Percentiles rank a stretch among this genome's conserved stretches.
Evolutionary conservation across 441 rosid genomes (phyloP).

Genomic region (Syzygium malaccense): DNA sequence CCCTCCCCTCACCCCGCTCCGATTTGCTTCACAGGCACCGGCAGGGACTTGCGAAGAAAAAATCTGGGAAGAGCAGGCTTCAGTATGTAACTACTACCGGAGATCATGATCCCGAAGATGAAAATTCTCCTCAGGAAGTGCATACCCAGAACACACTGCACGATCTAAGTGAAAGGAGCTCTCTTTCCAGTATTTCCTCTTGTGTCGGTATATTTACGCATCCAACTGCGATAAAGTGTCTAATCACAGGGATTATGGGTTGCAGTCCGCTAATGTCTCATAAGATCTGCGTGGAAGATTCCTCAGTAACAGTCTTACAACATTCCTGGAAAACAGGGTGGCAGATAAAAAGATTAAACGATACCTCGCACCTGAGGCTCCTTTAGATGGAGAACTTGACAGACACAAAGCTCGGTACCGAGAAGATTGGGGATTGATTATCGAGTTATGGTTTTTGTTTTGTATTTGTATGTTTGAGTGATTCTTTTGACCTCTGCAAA

Average conservation of each 20-base stretch:
- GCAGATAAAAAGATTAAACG: conserved; percentile 87
- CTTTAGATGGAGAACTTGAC: conserved; percentile 31
- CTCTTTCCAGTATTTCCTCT: conserved; percentile 27
- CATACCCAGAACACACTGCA: conserved; percentile 33
- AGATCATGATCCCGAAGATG: conserved; percentile 69
- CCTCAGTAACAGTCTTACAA: conserved; percentile 76
- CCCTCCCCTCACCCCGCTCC: conserved; percentile 44
- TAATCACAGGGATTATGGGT: conserved; percentile 68
- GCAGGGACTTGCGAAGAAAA: conserved; percentile 54
- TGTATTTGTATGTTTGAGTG: conserved; percentile 6
- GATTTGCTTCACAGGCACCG: conserved; percentile 66
- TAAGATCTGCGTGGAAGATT: conserved; percentile 79
- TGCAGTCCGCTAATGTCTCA: conserved; percentile 69
- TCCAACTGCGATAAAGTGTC: conserved; percentile 73
- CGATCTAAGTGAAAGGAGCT: conserved; percentile 36
- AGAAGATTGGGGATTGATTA: conserved; percentile 8
- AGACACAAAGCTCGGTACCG: background rate
- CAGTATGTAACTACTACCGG: conserved; percentile 62
- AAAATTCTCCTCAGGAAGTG: conserved; percentile 49
- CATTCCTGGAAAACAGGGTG: conserved; percentile 85
- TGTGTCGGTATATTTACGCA: conserved; percentile 79
- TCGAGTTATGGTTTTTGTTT: conserved; percentile 1
- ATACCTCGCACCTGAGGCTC: conserved; percentile 82
- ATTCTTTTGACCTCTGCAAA: conserved; percentile 6
- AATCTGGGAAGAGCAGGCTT: conserved; percentile 86